Evolutionary conservation across 202 grass and related monocot genomes (phyloP), one percentile per base, ranked within the genome.

Genomic region (Elaeis oleifera): DNA sequence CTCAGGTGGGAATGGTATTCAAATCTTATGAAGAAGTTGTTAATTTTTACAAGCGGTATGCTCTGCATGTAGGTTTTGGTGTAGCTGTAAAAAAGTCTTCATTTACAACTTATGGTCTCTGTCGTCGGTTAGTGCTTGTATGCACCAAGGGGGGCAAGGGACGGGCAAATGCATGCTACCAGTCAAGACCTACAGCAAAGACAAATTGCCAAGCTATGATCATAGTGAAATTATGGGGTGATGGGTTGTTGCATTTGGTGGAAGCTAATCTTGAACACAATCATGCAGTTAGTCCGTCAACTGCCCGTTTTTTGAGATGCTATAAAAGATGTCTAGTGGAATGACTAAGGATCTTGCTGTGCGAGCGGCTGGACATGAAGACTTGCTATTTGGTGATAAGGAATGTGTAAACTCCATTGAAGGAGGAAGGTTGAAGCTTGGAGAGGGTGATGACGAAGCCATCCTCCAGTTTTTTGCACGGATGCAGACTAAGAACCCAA

Each of bases 21-120:
- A 96, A 72, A 57, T 87, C 81, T 9, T 96, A 96, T 31, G 90
- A 90, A 77, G 90, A 96, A 75, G 86, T 87, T 50, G 82, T 87
- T 60, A 86, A 79, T 58, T 96, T 90, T 76, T 96, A 85, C 63
- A 89, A 86, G 64, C 79, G 87, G 17, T 95, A 95, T 63, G 90
- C 90, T 5, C 65, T 86, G 58, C 90, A 81, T 59, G 75, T 75
- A 17, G 90, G 83, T 20, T 95, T 95, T 59, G 90, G 87, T 23
- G 90, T 95, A 29, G 83, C 85, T 69, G 86, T 95, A 71, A 95
- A 95, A 56, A 89, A 90, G 64, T 90, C 90, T 1, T 87, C 90
- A 52, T 95, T 95, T 82, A 95, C 86, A 23, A 79, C 80, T 56
- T 82, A 85, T 11, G 90, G 90, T 6, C 81, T 90, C 56, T 90